phyloP scores from a whole-genome alignment of 1,284 basidiomycete species.

The Ceratorhiza oryzae-sativae region DNA sequence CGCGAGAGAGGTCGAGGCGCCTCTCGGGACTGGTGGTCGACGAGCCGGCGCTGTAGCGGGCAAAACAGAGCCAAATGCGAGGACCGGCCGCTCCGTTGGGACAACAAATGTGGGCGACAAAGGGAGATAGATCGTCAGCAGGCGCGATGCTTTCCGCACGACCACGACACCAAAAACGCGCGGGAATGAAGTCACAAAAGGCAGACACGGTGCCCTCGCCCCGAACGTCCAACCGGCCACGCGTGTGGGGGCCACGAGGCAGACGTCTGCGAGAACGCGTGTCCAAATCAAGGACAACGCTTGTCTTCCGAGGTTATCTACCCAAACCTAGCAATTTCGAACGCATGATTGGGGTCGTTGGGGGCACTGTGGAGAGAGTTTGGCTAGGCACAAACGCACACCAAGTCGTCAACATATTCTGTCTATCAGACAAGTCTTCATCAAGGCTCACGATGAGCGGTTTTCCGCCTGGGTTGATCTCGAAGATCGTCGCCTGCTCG shows the following conservation, averaged over 20 bases:
- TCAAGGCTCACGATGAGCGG: conserved; percentile 2
- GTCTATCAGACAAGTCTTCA: background rate
- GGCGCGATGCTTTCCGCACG: background rate
- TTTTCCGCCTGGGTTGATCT: background rate
- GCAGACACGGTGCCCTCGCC: conserved; percentile 8
- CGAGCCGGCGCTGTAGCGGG: conserved; percentile 6
- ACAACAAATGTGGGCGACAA: conserved; percentile 24
- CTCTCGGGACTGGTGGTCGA: conserved; percentile 9
- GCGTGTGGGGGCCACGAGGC: conserved; percentile 18
- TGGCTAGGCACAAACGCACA: background rate
- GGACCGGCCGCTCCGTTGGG: conserved; percentile 9
- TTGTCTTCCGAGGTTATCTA: conserved; percentile 10
- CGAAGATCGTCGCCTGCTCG: background rate
- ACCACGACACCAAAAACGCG: conserved; percentile 11
- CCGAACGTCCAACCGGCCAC: conserved; percentile 1
- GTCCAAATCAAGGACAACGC: conserved; percentile 17
- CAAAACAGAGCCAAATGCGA: conserved; percentile 22
- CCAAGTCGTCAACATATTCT: background rate
- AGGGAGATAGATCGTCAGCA: background rate
- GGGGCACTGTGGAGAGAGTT: background rate
- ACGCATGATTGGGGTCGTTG: background rate
- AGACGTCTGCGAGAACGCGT: conserved; percentile 4
- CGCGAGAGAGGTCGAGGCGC: conserved; percentile 10
- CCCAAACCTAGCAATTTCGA: background rate
- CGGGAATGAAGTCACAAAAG: conserved; percentile 21